A percentile compares a stretch with the other conserved stretches of the same genome.
Conservation (phyloP, 257 asterid genomes). For the Euphrasia confusa region DNA sequence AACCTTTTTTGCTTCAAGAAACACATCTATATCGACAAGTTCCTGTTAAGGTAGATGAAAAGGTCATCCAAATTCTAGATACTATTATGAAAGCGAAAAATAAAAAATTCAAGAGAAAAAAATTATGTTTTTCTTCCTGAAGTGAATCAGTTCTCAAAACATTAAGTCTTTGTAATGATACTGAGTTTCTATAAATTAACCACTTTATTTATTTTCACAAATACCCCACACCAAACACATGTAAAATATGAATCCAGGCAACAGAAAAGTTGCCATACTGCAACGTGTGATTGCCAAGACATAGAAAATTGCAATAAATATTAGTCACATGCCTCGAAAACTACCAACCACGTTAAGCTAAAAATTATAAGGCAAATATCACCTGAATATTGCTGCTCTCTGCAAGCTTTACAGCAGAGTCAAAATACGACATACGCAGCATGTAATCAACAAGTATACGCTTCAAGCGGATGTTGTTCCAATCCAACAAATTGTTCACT, state of each 20-base stretch:
- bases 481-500: conserved; percentile 59
- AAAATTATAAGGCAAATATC: conserved; percentile 10
- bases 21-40: conserved; percentile 91
- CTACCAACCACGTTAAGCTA: conserved; percentile 18
- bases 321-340: background rate
- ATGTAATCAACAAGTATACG: conserved; percentile 91
- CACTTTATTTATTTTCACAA: conserved; percentile 13
- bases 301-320: background rate
- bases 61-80: conserved; percentile 23
- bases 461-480: conserved; percentile 71
- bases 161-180: conserved; percentile 10
- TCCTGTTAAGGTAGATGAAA: conserved; percentile 51
- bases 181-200: conserved; percentile 13
- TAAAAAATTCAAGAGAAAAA: conserved; percentile 2
- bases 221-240: conserved; percentile 10
- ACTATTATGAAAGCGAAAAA: background rate
- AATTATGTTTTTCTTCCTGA: conserved; percentile 14
- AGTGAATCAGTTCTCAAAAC: conserved; percentile 16
- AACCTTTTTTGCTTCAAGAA: conserved; percentile 87
- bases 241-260: conserved; percentile 7
- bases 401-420: conserved; percentile 82
- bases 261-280: background rate
- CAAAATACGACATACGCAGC: conserved; percentile 92
- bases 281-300: conserved; percentile 4
- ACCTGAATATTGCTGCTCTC: conserved; percentile 88